Conservation (phyloP, 768 basidiomycete genomes). For the Russula virescens region DNA sequence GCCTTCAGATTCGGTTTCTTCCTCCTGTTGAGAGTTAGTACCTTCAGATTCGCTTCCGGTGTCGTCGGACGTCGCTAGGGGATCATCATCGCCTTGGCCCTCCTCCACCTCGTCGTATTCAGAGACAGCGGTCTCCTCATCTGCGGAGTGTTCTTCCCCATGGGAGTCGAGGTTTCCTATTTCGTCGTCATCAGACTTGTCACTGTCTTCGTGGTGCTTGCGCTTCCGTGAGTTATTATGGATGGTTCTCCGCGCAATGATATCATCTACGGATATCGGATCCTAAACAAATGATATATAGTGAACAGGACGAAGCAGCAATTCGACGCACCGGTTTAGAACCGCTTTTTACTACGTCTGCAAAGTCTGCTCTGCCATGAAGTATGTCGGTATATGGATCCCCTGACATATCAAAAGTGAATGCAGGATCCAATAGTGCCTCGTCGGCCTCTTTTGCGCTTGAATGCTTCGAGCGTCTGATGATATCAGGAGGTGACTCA, state of each 20-base stretch:
- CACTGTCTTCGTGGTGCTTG: slow-evolving; percentile 41
- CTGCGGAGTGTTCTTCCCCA: slow-evolving; percentile 31
- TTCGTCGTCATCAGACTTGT: background rate
- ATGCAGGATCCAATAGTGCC: slow-evolving; percentile 68
- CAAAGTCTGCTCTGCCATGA: slow-evolving; percentile 35
- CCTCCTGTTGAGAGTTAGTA: slow-evolving; percentile 28
- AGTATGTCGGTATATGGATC: slow-evolving; percentile 61
- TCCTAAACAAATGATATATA: slow-evolving; percentile 37
- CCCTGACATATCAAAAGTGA: slow-evolving; percentile 72
- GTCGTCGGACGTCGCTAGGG: slow-evolving; percentile 18
- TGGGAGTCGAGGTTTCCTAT: slow-evolving; percentile 2
- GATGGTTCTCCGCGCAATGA: slow-evolving; percentile 69
- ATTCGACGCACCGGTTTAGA: slow-evolving; percentile 49
- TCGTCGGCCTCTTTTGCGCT: slow-evolving; percentile 42
- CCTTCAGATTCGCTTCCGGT: slow-evolving; percentile 23
- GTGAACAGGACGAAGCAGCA: background rate
- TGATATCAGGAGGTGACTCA: slow-evolving; percentile 30
- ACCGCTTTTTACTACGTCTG: slow-evolving; percentile 57
- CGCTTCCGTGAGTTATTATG: slow-evolving; percentile 47
- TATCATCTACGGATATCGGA: slow-evolving; percentile 87
- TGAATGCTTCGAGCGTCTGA: slow-evolving; percentile 2
- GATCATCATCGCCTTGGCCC: slow-evolving; percentile 28
- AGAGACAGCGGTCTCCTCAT: slow-evolving; percentile 27
- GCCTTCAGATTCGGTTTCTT: slow-evolving; percentile 30
- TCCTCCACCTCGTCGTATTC: slow-evolving; percentile 39